These are phyloP conservation scores for Nakazawaea wyomingensis DNA, from an alignment of 805 yeast genomes.

Conservation along the genomic window DNA sequence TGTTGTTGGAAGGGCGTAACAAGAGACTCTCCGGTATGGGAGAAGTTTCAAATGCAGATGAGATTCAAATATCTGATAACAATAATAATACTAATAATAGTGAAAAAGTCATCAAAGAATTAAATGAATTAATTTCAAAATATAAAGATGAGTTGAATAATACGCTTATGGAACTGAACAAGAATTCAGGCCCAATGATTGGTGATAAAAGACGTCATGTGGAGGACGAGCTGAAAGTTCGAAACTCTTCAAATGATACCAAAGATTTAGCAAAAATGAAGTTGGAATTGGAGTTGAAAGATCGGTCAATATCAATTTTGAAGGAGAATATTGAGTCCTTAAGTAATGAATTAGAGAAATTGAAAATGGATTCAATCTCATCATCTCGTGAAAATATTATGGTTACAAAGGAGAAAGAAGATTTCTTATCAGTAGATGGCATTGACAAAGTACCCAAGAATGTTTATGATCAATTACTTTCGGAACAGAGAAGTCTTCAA, in stretches of 20 bases:
- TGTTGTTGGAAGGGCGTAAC: slow-evolving; percentile 1
- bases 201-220: not conserved
- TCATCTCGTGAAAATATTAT: no score
- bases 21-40: not conserved
- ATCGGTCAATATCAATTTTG: not conserved
- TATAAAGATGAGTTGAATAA: not conserved
- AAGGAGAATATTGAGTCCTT: not conserved
- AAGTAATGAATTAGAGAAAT: not conserved
- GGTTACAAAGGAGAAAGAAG: no score
- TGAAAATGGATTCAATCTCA: no score
- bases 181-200: not conserved
- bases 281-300: not conserved
- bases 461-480: slow-evolving; percentile 55
- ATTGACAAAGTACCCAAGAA: slow-evolving; percentile 49
- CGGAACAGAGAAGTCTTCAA: slow-evolving; percentile 47
- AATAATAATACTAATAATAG: no score
- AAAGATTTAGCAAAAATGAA: not conserved
- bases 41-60: no score
- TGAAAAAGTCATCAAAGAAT: not conserved
- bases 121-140: not conserved
- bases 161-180: not conserved
- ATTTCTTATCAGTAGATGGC: no score
- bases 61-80: no score
- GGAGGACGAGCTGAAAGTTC: not conserved
- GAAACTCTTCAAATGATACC: not conserved